Conservation (phyloP, 2,329 filamentous ascomycete genomes). For the Colletotrichum euphorbiae region DNA sequence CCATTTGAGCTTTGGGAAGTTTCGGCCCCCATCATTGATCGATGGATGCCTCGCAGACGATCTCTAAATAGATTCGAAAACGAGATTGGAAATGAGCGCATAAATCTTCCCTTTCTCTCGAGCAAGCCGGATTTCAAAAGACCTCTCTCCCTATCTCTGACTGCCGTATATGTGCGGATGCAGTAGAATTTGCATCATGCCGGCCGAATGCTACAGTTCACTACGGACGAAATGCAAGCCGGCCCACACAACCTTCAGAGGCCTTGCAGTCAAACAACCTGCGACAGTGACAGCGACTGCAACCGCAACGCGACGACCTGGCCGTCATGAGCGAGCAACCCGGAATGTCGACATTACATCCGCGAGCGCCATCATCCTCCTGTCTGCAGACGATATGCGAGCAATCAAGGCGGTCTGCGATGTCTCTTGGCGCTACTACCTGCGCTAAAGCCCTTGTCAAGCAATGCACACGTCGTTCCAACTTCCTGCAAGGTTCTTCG, state of each 20-base stretch:
- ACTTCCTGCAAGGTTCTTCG: not conserved
- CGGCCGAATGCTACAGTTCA: slow-evolving; percentile 18
- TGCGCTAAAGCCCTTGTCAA: slow-evolving; percentile 28
- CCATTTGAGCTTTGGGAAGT: not conserved
- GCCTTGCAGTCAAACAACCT: slow-evolving; percentile 9
- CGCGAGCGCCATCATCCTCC: slow-evolving; percentile 24
- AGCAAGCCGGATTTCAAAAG: not conserved
- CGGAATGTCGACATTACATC: slow-evolving; percentile 27
- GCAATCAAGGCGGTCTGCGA: slow-evolving; percentile 17
- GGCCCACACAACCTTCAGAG: slow-evolving; percentile 35
- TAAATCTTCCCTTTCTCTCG: not conserved
- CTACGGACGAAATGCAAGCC: slow-evolving; percentile 39
- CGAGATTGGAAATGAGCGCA: not conserved
- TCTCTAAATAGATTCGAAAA: slow-evolving; percentile 13
- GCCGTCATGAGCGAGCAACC: not conserved
- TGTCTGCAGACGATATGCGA: slow-evolving; percentile 27
- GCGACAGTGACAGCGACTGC: not conserved
- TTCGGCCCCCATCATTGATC: not conserved
- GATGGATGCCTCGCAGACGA: not conserved
- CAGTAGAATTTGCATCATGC: slow-evolving; percentile 17
- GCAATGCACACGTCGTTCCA: slow-evolving; percentile 31
- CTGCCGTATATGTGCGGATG: slow-evolving; percentile 6
- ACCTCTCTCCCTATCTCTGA: not conserved
- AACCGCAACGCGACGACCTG: not conserved
- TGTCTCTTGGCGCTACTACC: slow-evolving; percentile 24